Percentiles rank a stretch among this genome's conserved stretches.
Conservation (phyloP, 169 alveolate genomes). For the Hepatocystis sp. region DNA sequence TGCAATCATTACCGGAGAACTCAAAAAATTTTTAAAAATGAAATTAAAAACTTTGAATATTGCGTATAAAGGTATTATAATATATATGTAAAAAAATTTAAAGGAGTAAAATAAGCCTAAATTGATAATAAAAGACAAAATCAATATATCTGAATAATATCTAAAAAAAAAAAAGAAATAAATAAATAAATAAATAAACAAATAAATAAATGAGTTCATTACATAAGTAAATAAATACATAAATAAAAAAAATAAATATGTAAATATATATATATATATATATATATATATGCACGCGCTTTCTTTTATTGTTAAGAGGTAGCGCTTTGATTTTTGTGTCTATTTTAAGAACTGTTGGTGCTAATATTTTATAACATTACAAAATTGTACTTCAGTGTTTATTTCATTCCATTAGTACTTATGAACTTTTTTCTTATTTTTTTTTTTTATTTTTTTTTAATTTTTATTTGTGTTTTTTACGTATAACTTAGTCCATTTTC, state of each 20-base stretch:
- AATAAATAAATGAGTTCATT: not conserved
- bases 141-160: constrained; percentile 60
- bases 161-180: constrained; percentile 12
- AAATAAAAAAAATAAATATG: too few species aligned
- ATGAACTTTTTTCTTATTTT: not conserved
- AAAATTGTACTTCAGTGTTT: too few species aligned
- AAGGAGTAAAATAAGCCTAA: constrained; percentile 60
- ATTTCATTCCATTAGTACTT: too few species aligned
- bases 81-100: constrained; percentile 63
- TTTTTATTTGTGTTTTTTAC: too few species aligned
- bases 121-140: constrained; percentile 54
- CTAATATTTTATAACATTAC: too few species aligned
- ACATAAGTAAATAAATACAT: constrained; percentile 9
- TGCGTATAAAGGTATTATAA: constrained; percentile 65
- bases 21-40: constrained; percentile 33
- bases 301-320: too few species aligned
- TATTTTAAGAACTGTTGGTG: too few species aligned
- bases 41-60: constrained; percentile 33
- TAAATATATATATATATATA: too few species aligned
- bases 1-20: constrained; percentile 76
- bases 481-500: constrained; percentile 57
- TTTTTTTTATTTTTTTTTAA: not conserved
- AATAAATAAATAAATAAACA: not conserved
- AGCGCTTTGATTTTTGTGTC: too few species aligned
- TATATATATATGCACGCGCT: too few species aligned